phyloP scores from a whole-genome alignment of 2,329 filamentous ascomycete genomes.

The Purpureocillium lavendulum region DNA sequence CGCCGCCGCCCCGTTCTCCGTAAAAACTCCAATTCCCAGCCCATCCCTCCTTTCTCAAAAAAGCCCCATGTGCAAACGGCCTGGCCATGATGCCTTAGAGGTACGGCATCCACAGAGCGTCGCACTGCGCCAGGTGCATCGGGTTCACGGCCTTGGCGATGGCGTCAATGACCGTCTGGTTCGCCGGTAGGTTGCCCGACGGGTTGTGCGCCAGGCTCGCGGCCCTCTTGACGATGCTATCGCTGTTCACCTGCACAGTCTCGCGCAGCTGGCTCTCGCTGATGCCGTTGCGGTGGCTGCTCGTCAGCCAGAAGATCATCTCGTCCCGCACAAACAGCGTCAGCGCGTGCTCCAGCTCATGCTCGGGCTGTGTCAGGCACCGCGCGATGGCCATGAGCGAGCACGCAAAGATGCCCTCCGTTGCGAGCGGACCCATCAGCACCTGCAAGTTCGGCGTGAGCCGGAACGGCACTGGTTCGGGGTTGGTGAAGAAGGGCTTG shows the following conservation, averaged over 20 bases:
- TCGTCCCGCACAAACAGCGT: slow-evolving; percentile 95
- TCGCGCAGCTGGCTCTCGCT: slow-evolving; percentile 64
- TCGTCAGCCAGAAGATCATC: slow-evolving; percentile 95
- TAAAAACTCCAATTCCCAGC: not conserved
- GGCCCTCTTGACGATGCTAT: slow-evolving; percentile 86
- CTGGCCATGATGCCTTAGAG: slow-evolving; percentile 41
- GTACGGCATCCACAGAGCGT: slow-evolving; percentile 97
- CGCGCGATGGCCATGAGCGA: slow-evolving; percentile 94
- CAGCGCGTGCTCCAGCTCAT: slow-evolving; percentile 90
- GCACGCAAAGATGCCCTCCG: slow-evolving; percentile 92
- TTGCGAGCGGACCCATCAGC: slow-evolving; percentile 90
- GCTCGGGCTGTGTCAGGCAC: slow-evolving; percentile 80
- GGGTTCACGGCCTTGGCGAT: slow-evolving; percentile 92
- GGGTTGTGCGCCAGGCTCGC: slow-evolving; percentile 73
- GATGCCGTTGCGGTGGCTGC: slow-evolving; percentile 52
- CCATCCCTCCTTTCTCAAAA: not conserved
- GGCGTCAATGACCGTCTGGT: slow-evolving; percentile 93
- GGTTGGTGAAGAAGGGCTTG: slow-evolving; percentile 89
- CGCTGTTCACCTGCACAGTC: slow-evolving; percentile 76
- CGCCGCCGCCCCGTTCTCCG: not conserved
- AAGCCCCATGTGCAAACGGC: not conserved
- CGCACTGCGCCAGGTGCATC: slow-evolving; percentile 76
- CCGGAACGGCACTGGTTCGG: slow-evolving; percentile 92
- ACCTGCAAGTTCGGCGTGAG: slow-evolving; percentile 94
- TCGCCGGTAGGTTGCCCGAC: slow-evolving; percentile 77